Conservation (phyloP, 352 stramenopile genomes). For the Globisporangium paddicum region DNA sequence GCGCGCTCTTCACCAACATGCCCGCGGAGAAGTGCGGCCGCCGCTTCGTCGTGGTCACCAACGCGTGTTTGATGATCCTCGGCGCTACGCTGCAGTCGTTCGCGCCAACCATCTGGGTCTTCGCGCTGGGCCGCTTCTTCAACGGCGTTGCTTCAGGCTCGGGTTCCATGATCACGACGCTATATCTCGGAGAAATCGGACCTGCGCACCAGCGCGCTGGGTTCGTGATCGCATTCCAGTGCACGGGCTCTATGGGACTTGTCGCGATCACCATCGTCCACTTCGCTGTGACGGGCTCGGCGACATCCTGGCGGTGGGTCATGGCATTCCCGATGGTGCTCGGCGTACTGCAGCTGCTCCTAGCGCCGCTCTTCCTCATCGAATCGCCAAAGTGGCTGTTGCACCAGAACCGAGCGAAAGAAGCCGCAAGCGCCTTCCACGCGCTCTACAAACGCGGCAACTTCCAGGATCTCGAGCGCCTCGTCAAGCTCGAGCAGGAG, state of each 20-base stretch:
- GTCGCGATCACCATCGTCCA: slow-evolving; percentile 28
- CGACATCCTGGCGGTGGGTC: slow-evolving; percentile 33
- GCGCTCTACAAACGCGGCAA: slow-evolving; percentile 26
- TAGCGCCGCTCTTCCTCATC: slow-evolving; percentile 21
- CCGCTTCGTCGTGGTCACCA: slow-evolving; percentile 24
- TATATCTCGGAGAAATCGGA: slow-evolving; percentile 33
- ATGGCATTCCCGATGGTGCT: slow-evolving; percentile 31
- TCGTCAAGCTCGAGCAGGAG: slow-evolving; percentile 22
- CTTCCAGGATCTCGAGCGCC: slow-evolving; percentile 28
- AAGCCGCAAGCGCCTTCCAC: slow-evolving; percentile 23
- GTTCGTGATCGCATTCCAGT: slow-evolving; percentile 36
- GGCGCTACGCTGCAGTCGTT: slow-evolving; percentile 28
- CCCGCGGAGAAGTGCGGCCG: slow-evolving; percentile 31
- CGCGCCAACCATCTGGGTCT: slow-evolving; percentile 31
- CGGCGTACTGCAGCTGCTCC: slow-evolving; percentile 23
- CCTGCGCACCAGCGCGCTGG: slow-evolving; percentile 23
- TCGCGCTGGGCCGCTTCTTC: slow-evolving; percentile 34
- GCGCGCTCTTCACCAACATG: slow-evolving; percentile 24
- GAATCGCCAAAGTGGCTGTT: slow-evolving; percentile 36
- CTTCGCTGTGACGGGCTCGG: slow-evolving; percentile 27
- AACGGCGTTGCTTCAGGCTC: slow-evolving; percentile 32
- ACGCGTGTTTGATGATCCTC: slow-evolving; percentile 34
- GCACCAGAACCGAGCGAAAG: slow-evolving; percentile 14
- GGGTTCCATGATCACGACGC: slow-evolving; percentile 27
- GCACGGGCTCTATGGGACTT: slow-evolving; percentile 24